Evolutionary conservation across 331 rosid genomes (phyloP).

Genomic region (Quercus phellos): DNA sequence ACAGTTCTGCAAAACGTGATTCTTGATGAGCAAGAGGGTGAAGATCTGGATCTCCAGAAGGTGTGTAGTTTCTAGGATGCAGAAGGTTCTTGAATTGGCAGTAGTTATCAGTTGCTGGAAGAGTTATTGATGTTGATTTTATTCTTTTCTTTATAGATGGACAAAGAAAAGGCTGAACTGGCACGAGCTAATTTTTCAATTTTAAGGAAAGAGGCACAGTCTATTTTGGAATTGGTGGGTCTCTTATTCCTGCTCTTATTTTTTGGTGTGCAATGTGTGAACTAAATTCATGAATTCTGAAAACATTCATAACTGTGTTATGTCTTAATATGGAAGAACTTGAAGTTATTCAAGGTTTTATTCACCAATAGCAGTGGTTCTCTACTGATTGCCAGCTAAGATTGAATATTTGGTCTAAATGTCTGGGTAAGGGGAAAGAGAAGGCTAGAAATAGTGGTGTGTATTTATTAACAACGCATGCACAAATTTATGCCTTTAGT

Average conservation of each 20-base stretch:
- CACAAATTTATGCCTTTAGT: not conserved
- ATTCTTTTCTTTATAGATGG: constrained; percentile 45
- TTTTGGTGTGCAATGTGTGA: not conserved
- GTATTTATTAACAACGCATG: not conserved
- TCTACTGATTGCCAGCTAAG: not conserved
- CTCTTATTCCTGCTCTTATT: not conserved
- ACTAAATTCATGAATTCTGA: not conserved
- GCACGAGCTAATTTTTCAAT: constrained; percentile 80
- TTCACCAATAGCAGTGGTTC: not conserved
- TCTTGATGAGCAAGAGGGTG: constrained; percentile 76
- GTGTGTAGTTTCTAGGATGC: constrained; percentile 32
- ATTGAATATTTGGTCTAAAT: not conserved
- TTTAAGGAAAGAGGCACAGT: constrained; percentile 82
- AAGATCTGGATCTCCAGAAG: constrained; percentile 83
- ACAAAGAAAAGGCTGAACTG: constrained; percentile 80
- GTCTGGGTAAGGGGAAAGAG: not conserved
- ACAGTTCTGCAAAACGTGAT: constrained; percentile 77
- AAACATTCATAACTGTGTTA: not conserved
- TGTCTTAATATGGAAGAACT: not conserved
- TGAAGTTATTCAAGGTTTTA: not conserved
- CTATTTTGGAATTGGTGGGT: constrained; percentile 80
- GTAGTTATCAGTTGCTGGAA: not conserved
- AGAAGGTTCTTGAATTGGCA: not conserved
- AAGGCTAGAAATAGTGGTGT: not conserved
- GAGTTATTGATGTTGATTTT: constrained; percentile 2